Evolutionary conservation across 768 basidiomycete species (phyloP).

Genomic region (Psilocybe azurescens): DNA sequence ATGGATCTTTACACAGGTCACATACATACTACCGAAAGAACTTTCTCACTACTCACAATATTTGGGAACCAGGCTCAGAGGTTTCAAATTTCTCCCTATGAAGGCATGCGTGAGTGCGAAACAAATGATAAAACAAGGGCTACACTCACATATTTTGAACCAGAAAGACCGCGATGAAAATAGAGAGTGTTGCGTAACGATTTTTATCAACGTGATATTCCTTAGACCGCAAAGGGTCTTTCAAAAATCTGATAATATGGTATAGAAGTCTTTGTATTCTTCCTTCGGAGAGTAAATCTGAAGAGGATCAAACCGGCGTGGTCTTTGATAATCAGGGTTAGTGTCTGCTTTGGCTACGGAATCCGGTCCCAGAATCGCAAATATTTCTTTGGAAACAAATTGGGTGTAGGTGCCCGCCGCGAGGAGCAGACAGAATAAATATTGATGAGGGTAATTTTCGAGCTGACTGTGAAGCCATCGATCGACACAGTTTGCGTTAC

Average conservation of each 20-base stretch:
- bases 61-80: no score
- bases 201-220: conserved; percentile 2
- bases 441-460: conserved; percentile 6
- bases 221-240: neutral
- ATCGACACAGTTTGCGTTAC: conserved; percentile 2
- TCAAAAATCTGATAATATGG: neutral
- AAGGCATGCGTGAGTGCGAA: neutral
- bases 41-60: no score
- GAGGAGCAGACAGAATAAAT: neutral
- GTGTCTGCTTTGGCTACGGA: neutral
- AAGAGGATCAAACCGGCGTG: conserved; percentile 15
- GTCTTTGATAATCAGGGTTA: neutral
- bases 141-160: conserved; percentile 1
- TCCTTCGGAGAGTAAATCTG: conserved; percentile 11
- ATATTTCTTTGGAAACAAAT: conserved; percentile 10
- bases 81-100: no score
- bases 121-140: neutral
- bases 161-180: conserved; percentile 5
- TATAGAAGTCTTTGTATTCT: conserved; percentile 9
- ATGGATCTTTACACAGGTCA: neutral
- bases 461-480: conserved; percentile 9
- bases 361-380: conserved; percentile 6
- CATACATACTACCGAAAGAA: no score
- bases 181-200: conserved; percentile 9
- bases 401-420: conserved; percentile 6